Evolutionary conservation across 2,329 filamentous ascomycete genomes (phyloP).

Genomic region (Thielaviopsis punctulata): DNA sequence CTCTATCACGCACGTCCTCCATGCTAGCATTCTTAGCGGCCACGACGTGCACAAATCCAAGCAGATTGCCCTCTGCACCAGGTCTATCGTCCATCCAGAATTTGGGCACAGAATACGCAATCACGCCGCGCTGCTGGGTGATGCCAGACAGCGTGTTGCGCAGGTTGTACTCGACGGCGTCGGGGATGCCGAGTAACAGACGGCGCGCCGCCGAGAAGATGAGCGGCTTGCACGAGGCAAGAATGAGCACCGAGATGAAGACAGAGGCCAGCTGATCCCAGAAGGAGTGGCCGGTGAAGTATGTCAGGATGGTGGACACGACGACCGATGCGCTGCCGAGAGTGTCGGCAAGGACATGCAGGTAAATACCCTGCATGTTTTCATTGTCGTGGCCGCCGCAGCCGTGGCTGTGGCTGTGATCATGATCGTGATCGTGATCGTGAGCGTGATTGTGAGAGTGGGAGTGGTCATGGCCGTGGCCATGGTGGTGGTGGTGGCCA

Average conservation of each 20-base stretch:
- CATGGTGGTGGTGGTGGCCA: conserved; percentile 47
- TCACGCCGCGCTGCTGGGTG: conserved; percentile 64
- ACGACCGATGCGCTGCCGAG: conserved; percentile 91
- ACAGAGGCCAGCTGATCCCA: conserved; percentile 93
- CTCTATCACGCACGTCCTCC: conserved; percentile 71
- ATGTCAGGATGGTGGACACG: conserved; percentile 72
- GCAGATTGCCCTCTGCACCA: conserved; percentile 30
- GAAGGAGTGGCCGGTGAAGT: conserved; percentile 75
- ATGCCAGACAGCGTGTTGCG: conserved; percentile 76
- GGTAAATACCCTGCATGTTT: conserved; percentile 94
- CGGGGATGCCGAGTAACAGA: conserved; percentile 69
- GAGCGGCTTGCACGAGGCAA: conserved; percentile 76
- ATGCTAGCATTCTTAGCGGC: conserved; percentile 54
- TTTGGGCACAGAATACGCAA: conserved; percentile 68
- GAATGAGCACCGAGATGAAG: conserved; percentile 82
- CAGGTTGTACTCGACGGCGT: conserved; percentile 71
- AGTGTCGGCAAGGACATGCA: conserved; percentile 89
- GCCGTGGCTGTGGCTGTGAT: conserved; percentile 18
- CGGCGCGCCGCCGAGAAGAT: conserved; percentile 71
- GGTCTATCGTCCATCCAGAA: conserved; percentile 75
- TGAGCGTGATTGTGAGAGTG: conserved; percentile 25
- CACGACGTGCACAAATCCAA: conserved; percentile 76
- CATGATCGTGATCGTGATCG: conserved; percentile 24
- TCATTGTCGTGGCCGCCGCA: conserved; percentile 60
- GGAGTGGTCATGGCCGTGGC: conserved; percentile 24